Base-by-base conservation (phyloP, 2,329 filamentous ascomycete genomes). In the Penicillium sp. region DNA sequence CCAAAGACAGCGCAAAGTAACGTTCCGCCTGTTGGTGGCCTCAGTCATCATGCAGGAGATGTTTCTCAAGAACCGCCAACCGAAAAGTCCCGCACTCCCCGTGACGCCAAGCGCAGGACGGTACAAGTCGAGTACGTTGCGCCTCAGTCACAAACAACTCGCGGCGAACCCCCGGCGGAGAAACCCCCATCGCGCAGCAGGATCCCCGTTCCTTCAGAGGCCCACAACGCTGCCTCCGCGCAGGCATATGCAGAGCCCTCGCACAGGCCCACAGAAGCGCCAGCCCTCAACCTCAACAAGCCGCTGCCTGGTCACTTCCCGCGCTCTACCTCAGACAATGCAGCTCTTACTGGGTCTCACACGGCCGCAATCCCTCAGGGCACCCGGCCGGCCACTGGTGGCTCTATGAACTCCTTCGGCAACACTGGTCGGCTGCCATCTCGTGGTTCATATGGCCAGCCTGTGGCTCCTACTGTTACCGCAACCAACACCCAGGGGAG, bases 91-190 rank as follows among this genome's bases (percentile, higher is more conserved):
- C 89, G 89, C 71, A 76, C 81, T 7, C 74, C 79, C 31, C 88
- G 92, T 62, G 92, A 97, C 70, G 88, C 88, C 66, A 97, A 97
- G 76, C 87, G 94, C 53, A 86, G 92, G 64, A 99, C 94, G 0
- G 91, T 99, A 0, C 94, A 99, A 75, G 90, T 99, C 57, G 94
- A 99, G 77, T 99, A 99, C 73, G 94, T 97, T 53, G 89, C 92
- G 18, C 94, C 94, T 22, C 87, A 88, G 24, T 95, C 91, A 5
- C 87, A 93, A 68, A 97, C 93, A 0, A 83, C 88, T 58, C 85
- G 93, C 60, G 91, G 89, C 29, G 84, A 84, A 58, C 53, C 50
- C 13, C 53, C 52, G 9, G 16, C 36, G 16, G 54, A 49, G 9
- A 14, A 60, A 24, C 63, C 67, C 34, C 59, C 57, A 45, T 48